These are phyloP conservation scores for Peronospora tabacina DNA, from an alignment of 352 stramenopile species.

Conservation along the genomic window DNA sequence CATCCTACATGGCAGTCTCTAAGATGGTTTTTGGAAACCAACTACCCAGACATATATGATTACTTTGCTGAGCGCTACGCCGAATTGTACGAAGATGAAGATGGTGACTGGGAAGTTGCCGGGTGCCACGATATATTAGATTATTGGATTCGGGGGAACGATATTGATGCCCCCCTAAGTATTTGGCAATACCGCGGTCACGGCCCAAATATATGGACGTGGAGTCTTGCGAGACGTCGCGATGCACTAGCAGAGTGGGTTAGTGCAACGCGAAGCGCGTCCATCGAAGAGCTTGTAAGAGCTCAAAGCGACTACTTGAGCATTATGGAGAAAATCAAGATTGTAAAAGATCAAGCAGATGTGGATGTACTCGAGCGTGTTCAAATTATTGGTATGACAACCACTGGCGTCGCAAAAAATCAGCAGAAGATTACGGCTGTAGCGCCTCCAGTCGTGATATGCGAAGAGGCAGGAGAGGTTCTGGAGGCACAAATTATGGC, in stretches of 20 bases:
- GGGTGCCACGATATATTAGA: slow-evolving; percentile 28
- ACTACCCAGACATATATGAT: slow-evolving; percentile 26
- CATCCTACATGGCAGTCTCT: slow-evolving; percentile 27
- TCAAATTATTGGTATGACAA: slow-evolving; percentile 80
- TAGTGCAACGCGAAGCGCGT: slow-evolving; percentile 6
- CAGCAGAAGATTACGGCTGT: slow-evolving; percentile 52
- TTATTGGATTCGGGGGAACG: slow-evolving; percentile 35
- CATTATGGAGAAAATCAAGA: slow-evolving; percentile 27
- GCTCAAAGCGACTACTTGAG: slow-evolving; percentile 29
- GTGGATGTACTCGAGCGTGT: slow-evolving; percentile 24
- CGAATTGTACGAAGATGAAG: slow-evolving; percentile 20
- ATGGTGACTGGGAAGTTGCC: slow-evolving; percentile 30
- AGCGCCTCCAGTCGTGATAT: slow-evolving; percentile 63
- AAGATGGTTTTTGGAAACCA: slow-evolving; percentile 29
- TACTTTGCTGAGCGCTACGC: slow-evolving; percentile 23
- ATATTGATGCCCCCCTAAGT: slow-evolving; percentile 8
- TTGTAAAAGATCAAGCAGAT: slow-evolving; percentile 26
- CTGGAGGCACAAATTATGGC: slow-evolving; percentile 62
- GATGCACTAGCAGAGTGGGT: slow-evolving; percentile 23
- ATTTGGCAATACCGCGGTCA: not conserved
- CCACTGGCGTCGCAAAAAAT: slow-evolving; percentile 68
- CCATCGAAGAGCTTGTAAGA: slow-evolving; percentile 20
- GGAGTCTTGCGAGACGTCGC: slow-evolving; percentile 23
- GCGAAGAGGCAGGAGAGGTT: slow-evolving; percentile 85
- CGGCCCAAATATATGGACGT: slow-evolving; percentile 25